phyloP scores from a whole-genome alignment of 1,139 yeast genomes.

The Magnusiomyces tetraspermus region DNA sequence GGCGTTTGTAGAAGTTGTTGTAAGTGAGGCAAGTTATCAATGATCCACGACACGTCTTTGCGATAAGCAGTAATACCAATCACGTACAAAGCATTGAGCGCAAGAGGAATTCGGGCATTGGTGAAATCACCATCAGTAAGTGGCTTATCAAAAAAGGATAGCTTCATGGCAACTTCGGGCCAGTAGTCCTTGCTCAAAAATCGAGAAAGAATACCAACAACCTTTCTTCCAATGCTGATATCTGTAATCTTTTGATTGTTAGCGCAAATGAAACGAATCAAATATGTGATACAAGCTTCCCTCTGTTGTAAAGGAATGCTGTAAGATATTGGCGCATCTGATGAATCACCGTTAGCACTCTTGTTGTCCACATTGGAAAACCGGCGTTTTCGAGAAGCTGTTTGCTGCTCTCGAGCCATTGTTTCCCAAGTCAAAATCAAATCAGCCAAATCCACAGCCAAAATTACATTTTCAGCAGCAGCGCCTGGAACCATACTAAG shows the following conservation, averaged over 20 bases:
- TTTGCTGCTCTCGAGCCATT: constrained; percentile 20
- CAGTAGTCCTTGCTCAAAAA: constrained; percentile 65
- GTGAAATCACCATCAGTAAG: constrained; percentile 70
- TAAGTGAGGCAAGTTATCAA: constrained; percentile 55
- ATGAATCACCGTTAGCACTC: not conserved
- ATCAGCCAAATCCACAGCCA: constrained; percentile 87
- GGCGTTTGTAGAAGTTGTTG: constrained; percentile 74
- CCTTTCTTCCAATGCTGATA: constrained; percentile 71
- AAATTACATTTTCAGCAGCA: constrained; percentile 67
- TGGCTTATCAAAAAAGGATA: constrained; percentile 79
- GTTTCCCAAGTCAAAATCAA: constrained; percentile 79
- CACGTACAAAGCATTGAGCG: constrained; percentile 86
- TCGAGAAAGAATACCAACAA: constrained; percentile 64
- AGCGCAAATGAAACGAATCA: constrained; percentile 80
- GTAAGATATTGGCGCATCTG: constrained; percentile 31
- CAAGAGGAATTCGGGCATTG: constrained; percentile 50
- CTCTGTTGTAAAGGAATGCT: constrained; percentile 69
- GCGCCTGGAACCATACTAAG: constrained; percentile 74
- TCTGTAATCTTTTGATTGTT: constrained; percentile 81
- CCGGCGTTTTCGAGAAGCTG: constrained; percentile 18
- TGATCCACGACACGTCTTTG: constrained; percentile 68
- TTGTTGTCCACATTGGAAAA: constrained; percentile 15
- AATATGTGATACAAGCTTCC: constrained; percentile 85
- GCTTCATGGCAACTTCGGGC: constrained; percentile 79
- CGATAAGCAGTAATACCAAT: constrained; percentile 76